Evolutionary conservation across 2,329 filamentous ascomycete genomes (phyloP).

Genomic region (Sporothrix phasma): DNA sequence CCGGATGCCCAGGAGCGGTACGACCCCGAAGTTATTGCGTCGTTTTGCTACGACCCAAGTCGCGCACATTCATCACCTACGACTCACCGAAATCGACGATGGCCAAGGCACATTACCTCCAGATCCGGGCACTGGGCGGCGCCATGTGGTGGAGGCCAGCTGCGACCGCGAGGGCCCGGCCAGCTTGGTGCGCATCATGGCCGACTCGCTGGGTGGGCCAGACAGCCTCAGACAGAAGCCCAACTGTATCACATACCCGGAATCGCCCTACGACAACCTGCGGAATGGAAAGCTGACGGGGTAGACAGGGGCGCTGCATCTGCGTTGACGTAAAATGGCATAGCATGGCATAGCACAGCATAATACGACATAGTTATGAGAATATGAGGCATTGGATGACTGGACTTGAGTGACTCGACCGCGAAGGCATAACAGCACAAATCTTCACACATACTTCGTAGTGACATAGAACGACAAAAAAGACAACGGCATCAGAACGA

Average conservation of each 20-base stretch:
- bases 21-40: slow-evolving; percentile 57
- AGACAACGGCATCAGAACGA: slow-evolving; percentile 5
- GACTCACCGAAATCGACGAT: slow-evolving; percentile 59
- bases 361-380: neutral
- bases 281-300: slow-evolving; percentile 32
- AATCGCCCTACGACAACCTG: slow-evolving; percentile 62
- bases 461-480: neutral
- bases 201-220: slow-evolving; percentile 47
- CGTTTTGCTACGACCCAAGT: slow-evolving; percentile 63
- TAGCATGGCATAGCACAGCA: neutral
- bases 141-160: slow-evolving; percentile 97
- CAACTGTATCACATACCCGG: slow-evolving; percentile 55
- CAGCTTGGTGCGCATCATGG: slow-evolving; percentile 60
- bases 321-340: too few species aligned
- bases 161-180: slow-evolving; percentile 56
- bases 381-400: neutral
- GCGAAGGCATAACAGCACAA: neutral
- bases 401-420: too few species aligned
- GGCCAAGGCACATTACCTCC: slow-evolving; percentile 64
- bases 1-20: slow-evolving; percentile 52
- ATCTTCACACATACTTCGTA: neutral
- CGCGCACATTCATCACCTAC: slow-evolving; percentile 65
- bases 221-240: slow-evolving; percentile 38
- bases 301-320: too few species aligned
- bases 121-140: slow-evolving; percentile 58